These are phyloP conservation scores for Hypholoma fasciculare DNA, from an alignment of 768 basidiomycete species.

Conservation along the genomic window DNA sequence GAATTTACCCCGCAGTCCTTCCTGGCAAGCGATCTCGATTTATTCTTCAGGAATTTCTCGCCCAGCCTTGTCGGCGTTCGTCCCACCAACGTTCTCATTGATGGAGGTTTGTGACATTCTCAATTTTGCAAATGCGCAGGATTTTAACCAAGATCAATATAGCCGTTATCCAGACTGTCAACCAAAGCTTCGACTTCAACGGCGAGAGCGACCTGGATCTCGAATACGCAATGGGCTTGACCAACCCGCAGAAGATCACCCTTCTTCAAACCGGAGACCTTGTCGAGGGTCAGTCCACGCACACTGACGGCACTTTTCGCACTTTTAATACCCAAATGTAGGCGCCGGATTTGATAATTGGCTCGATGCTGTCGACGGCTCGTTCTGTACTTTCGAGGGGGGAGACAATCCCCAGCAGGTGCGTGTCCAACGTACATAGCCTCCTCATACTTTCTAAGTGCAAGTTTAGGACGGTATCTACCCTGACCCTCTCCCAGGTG, in stretches of 20 bases:
- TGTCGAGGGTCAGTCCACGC: slow-evolving; percentile 29
- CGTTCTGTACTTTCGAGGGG: slow-evolving; percentile 46
- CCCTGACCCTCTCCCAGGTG: slow-evolving; percentile 25
- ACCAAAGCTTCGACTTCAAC: slow-evolving; percentile 45
- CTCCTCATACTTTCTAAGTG: neutral
- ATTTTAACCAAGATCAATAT: neutral
- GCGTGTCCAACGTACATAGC: neutral
- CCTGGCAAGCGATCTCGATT: slow-evolving; percentile 22
- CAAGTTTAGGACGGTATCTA: slow-evolving; percentile 19
- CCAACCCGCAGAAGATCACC: slow-evolving; percentile 35
- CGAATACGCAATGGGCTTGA: slow-evolving; percentile 54
- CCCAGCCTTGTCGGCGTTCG: slow-evolving; percentile 33
- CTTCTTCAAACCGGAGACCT: slow-evolving; percentile 48
- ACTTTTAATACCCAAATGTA: slow-evolving; percentile 9
- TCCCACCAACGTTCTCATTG: slow-evolving; percentile 28
- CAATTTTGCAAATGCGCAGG: too few relatives aligned
- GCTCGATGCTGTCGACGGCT: slow-evolving; percentile 45
- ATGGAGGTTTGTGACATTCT: slow-evolving; percentile 20
- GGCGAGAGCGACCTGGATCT: slow-evolving; percentile 61
- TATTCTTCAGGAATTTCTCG: slow-evolving; percentile 34
- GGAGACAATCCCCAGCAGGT: slow-evolving; percentile 40
- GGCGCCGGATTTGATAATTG: slow-evolving; percentile 49
- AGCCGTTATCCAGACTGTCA: slow-evolving; percentile 45
- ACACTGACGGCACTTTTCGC: neutral
- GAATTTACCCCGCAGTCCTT: slow-evolving; percentile 28